Base-by-base conservation (phyloP, 306 rosid species). In the Acmispon strigosus region DNA sequence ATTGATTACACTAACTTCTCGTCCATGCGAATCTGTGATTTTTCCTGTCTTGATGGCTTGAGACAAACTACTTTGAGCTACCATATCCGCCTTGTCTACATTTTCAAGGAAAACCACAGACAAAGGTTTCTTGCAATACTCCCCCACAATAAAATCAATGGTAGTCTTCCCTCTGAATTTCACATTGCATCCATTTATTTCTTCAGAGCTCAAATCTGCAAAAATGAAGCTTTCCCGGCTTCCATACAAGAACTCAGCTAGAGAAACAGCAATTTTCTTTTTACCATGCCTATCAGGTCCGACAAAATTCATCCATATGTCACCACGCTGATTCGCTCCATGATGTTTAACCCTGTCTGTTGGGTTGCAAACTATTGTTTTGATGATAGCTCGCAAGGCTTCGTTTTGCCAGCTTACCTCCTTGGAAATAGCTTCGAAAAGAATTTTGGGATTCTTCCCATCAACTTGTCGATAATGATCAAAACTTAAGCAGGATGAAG, bases 131-230 rank as follows among this genome's bases (percentile, higher is more conserved):
- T 82, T 89, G 80, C 81, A 70, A 77, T 86, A 51, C 79, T 91
- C 91, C 51, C 86, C 88, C 1, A 87, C 92, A 53, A 94, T 56
- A 50, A 80, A 85, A 86, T 94, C 99, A 76, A 87, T 51, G 16
- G 77, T 81, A 18, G 90, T 91, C 84, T 89, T 94, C 70, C 99
- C 99, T 80, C 97, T 87, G 66, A 80, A 86, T 78, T 87, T 86
- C 27, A 68, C 73, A 75, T 83, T 83, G 79, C 83, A 82, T 53
- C 85, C 86, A 49, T 65, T 81, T 80, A 82, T 56, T 54, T 65
- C 88, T 34, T 80, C 86, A 18, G 85, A 81, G 73, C 85, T 72
- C 70, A 94, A 77, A 82, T 94, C 96, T 17, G 82, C 83, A 70
- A 73, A 80, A 57, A 89, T 76, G 22, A 85, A 69, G 66, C 79